phyloP scores from a whole-genome alignment of 192 early-diverging fungal species.

The Pilaira anomala region DNA sequence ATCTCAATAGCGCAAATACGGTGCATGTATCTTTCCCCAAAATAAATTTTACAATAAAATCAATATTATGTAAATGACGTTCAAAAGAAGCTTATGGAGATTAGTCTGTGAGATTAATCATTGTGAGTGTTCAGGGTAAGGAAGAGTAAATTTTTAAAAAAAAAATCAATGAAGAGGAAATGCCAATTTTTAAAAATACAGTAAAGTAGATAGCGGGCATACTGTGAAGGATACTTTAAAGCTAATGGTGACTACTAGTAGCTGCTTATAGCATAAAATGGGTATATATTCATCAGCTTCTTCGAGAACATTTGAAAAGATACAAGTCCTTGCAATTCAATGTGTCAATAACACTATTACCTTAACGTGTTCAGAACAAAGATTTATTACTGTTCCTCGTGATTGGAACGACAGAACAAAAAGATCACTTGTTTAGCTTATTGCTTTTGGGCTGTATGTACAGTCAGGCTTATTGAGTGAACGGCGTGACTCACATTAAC shows the following conservation, averaged over 20 bases:
- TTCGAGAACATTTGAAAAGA: constrained; percentile 8
- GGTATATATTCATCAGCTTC: constrained; percentile 5
- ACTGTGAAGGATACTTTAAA: constrained; percentile 16
- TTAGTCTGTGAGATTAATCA: not conserved
- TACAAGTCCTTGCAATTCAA: constrained; percentile 8
- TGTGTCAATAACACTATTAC: constrained; percentile 2
- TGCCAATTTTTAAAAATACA: constrained; percentile 7
- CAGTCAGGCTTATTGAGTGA: no score
- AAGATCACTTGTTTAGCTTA: no score
- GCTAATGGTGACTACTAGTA: constrained; percentile 7
- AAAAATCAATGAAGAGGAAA: not conserved
- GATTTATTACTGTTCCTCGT: not conserved
- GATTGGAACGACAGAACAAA: constrained; percentile 10
- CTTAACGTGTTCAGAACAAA: constrained; percentile 9
- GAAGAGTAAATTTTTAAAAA: constrained; percentile 3
- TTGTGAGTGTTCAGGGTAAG: constrained; percentile 6
- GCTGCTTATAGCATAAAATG: constrained; percentile 12
- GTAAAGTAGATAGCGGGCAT: constrained; percentile 2
- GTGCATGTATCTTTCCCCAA: no score
- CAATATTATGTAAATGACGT: not conserved
- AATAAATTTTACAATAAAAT: no score
- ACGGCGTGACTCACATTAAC: no score
- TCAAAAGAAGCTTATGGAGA: constrained; percentile 2
- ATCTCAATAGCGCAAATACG: not conserved
- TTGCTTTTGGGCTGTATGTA: no score